phyloP scores from a whole-genome alignment of 1,139 yeast species.

The Yamadazyma atmosphaerica region DNA sequence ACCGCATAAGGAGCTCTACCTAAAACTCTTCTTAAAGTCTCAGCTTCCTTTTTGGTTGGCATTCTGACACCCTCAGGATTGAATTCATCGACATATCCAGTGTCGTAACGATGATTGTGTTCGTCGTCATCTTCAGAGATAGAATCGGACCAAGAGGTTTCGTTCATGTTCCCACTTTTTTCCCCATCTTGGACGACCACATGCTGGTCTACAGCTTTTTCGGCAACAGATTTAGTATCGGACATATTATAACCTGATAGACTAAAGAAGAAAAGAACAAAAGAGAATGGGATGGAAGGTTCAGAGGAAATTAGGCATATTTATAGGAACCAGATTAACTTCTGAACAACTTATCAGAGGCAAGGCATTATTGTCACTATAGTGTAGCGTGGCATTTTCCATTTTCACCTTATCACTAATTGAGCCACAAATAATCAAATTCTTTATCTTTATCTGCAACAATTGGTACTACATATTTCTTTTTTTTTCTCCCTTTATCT shows the following conservation, averaged over 20 bases:
- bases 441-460: too few species aligned
- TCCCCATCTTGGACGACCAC: background rate
- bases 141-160: constrained; percentile 13
- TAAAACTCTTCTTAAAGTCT: constrained; percentile 40
- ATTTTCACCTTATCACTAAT: background rate
- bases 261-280: background rate
- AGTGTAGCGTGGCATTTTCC: background rate
- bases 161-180: constrained; percentile 6
- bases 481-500: too few species aligned
- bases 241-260: background rate
- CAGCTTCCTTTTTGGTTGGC: constrained; percentile 44
- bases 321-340: too few species aligned
- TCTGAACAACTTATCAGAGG: too few species aligned
- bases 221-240: background rate
- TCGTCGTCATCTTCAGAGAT: constrained; percentile 24
- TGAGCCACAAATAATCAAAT: too few species aligned
- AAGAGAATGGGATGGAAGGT: background rate
- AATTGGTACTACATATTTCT: background rate
- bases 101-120: constrained; percentile 25
- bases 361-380: too few species aligned
- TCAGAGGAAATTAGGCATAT: background rate
- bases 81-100: constrained; percentile 27
- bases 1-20: constrained; percentile 28
- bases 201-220: background rate
- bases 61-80: constrained; percentile 35